A percentile compares a stretch with the other conserved stretches of the same genome.
Evolutionary conservation across 345 rosid genomes (phyloP).

Genomic region (Clarkia xantiana): DNA sequence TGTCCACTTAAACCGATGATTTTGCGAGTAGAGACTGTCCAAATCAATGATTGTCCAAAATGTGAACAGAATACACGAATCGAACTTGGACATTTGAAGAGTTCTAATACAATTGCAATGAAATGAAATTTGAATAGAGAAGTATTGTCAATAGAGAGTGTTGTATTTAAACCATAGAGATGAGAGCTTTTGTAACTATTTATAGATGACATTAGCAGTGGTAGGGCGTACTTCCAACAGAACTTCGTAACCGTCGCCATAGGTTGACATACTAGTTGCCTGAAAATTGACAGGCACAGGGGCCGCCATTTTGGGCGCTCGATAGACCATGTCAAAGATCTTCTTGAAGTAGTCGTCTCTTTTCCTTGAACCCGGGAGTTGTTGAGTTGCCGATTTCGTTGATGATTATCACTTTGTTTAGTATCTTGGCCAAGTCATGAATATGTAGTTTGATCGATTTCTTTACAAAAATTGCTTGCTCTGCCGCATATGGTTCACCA

Average conservation of each 20-base stretch:
- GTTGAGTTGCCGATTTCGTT: slow-evolving; percentile 52
- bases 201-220: slow-evolving; percentile 36
- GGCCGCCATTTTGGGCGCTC: slow-evolving; percentile 26
- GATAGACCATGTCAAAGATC: slow-evolving; percentile 30
- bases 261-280: slow-evolving; percentile 47
- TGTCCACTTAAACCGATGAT: too few relatives aligned
- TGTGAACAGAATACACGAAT: too few relatives aligned
- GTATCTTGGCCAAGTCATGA: slow-evolving; percentile 20
- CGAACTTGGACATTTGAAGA: too few relatives aligned
- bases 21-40: too few relatives aligned
- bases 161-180: slow-evolving; percentile 1
- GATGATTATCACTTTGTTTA: slow-evolving; percentile 43
- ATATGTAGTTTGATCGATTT: slow-evolving; percentile 39
- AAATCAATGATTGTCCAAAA: too few relatives aligned
- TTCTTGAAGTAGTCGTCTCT: slow-evolving; percentile 33
- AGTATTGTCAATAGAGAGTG: too few relatives aligned
- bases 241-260: slow-evolving; percentile 52
- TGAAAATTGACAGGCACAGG: slow-evolving; percentile 42
- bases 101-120: too few relatives aligned
- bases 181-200: slow-evolving; percentile 37
- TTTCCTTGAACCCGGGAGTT: slow-evolving; percentile 24
- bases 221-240: slow-evolving; percentile 38
- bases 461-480: slow-evolving; percentile 25
- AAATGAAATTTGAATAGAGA: too few relatives aligned
- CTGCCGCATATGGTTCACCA: slow-evolving; percentile 23